Base-by-base conservation (phyloP, 2,329 filamentous ascomycete species). In the Fusarium metavorans region DNA sequence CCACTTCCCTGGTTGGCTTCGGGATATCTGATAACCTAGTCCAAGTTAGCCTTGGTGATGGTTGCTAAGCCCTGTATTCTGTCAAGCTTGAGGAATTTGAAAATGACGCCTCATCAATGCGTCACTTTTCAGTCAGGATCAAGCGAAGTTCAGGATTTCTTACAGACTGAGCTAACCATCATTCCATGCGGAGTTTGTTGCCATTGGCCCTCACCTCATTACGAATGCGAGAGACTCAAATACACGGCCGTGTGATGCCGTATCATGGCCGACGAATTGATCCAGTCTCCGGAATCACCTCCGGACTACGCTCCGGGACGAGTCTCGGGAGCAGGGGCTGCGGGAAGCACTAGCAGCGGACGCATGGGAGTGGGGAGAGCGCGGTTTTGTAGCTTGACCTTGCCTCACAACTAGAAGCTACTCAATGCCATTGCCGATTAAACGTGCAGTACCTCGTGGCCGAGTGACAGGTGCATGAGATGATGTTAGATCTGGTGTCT, bases 221-320 rank as follows among this genome's bases (percentile, higher is more conserved):
- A 9, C 45, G 20, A 48, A 27, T 57, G 57, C 35, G 23, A 39
- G n/a, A 58, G 16, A 39, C 59, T 25, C 18, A 54, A 48, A 35
- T 39, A 34, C 34, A 54, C 30, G 58, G n/a, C 58, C 52, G 25
- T 61, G n/a, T 48, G 27, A 57, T 60, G 56, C 13, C 61, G 50
- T 60, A 57, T 54, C 35, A 52, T 66, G 72, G 39, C 72, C 66
- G 70, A 75, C 64, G 57, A 63, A 75, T 67, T 63, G 64, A 73
- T 57, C 41, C 66, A 59, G 52, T 59, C 63, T 48, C 76, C 76
- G 76, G 70, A 52, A 67, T 69, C 73, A 71, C 61, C 71, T 70
- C 76, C 72, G 71, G 76, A 45, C 64, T 65, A 59, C 39, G 48
- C 72, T 66, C 74, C 76, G 68, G 72, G 65, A 62, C 56, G 62